phyloP scores from a whole-genome alignment of 495 filamentous ascomycete genomes.

The Paragyromitra xinjiangensis region DNA sequence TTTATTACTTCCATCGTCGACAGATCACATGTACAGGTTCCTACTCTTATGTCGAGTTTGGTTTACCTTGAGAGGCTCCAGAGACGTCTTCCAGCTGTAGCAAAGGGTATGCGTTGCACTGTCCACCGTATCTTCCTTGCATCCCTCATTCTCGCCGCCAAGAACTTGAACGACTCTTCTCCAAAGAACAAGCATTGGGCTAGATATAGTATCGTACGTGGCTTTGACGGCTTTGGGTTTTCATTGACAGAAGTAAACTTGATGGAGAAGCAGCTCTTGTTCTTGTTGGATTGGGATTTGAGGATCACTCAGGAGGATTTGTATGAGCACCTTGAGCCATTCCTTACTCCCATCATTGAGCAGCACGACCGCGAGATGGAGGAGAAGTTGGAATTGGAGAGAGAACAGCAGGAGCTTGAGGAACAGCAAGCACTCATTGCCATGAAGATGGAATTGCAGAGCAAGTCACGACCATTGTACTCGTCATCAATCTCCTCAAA shows the following conservation, averaged over 20 bases:
- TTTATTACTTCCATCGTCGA: constrained; percentile 93
- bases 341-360: constrained; percentile 79
- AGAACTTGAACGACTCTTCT: constrained; percentile 87
- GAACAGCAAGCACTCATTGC: constrained; percentile 49
- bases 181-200: constrained; percentile 99
- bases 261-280: constrained; percentile 97
- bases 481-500: constrained; percentile 50
- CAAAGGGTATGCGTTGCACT: constrained; percentile 96
- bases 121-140: constrained; percentile 88
- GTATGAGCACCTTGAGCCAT: constrained; percentile 84
- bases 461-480: constrained; percentile 41
- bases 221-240: constrained; percentile 85
- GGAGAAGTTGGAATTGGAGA: constrained; percentile 61
- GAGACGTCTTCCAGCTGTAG: constrained; percentile 84
- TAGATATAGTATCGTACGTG: constrained; percentile 80
- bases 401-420: constrained; percentile 44
- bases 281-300: constrained; percentile 91
- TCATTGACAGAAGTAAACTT: constrained; percentile 93
- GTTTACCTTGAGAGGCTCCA: constrained; percentile 90
- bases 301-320: constrained; percentile 85
- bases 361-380: constrained; percentile 59
- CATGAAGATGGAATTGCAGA: constrained; percentile 46
- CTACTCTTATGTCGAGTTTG: constrained; percentile 93
- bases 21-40: constrained; percentile 94
- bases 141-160: constrained; percentile 79